phyloP scores from a whole-genome alignment of 768 basidiomycete species.

The Astraeus odoratus region DNA sequence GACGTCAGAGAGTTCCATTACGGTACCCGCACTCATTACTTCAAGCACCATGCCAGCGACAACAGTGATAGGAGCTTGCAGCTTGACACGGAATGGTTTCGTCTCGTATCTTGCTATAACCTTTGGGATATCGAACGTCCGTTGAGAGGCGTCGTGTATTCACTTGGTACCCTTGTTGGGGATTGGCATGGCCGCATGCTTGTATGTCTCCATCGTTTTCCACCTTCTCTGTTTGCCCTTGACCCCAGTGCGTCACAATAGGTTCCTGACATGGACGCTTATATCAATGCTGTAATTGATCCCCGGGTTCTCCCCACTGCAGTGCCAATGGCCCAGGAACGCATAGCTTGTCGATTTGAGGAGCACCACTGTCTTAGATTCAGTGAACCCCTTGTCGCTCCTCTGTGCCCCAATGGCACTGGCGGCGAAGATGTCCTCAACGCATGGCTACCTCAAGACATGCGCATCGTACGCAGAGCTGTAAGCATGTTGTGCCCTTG shows the following conservation, averaged over 20 bases:
- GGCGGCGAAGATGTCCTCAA: constrained; percentile 41
- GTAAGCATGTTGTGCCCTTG: constrained; percentile 21
- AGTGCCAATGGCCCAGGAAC: constrained; percentile 27
- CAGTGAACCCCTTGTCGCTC: constrained; percentile 30
- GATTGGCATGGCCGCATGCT: constrained; percentile 42
- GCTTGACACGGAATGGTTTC: constrained; percentile 45
- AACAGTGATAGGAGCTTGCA: constrained; percentile 18
- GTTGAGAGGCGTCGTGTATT: constrained; percentile 35
- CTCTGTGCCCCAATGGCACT: constrained; percentile 24
- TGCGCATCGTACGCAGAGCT: constrained; percentile 25
- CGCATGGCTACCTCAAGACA: constrained; percentile 40
- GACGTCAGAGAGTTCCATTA: constrained; percentile 36
- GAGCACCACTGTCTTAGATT: constrained; percentile 43
- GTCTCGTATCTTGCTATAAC: constrained; percentile 37
- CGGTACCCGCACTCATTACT: constrained; percentile 29
- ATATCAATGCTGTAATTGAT: constrained; percentile 18
- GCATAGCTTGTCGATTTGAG: constrained; percentile 34
- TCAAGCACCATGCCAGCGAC: constrained; percentile 14
- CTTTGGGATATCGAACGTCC: constrained; percentile 29
- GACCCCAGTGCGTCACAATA: constrained; percentile 9
- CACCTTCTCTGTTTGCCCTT: not conserved
- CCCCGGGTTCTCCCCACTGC: constrained; percentile 12
- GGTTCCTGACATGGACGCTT: constrained; percentile 20
- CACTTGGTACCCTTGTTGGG: constrained; percentile 38
- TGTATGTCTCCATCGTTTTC: constrained; percentile 25